phyloP scores from a whole-genome alignment of 805 yeast genomes.

The Saccharomycopsis sp. region DNA sequence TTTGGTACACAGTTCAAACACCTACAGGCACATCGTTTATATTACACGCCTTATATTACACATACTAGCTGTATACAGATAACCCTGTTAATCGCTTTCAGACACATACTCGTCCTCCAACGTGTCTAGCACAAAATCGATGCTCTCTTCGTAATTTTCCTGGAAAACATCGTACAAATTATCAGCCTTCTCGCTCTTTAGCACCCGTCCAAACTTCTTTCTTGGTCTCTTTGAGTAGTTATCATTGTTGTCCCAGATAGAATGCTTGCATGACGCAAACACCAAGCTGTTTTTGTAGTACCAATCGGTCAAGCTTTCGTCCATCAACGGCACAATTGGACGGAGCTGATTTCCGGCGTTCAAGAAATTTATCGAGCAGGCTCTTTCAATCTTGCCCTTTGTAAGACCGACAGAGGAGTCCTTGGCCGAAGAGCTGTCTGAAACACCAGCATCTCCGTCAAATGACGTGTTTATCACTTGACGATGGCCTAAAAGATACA shows the following conservation, averaged over 20 bases:
- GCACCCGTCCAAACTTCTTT: slow-evolving; percentile 84
- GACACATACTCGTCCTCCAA: slow-evolving; percentile 59
- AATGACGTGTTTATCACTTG: slow-evolving; percentile 17
- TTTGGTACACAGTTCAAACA: no score
- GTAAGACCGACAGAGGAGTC: slow-evolving; percentile 3
- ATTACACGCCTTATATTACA: neutral
- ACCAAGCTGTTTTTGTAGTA: slow-evolving; percentile 79
- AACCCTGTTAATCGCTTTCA: slow-evolving; percentile 16
- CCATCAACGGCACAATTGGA: slow-evolving; percentile 79
- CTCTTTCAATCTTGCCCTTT: slow-evolving; percentile 18
- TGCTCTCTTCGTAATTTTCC: slow-evolving; percentile 79
- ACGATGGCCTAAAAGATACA: slow-evolving; percentile 82
- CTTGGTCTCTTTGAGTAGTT: slow-evolving; percentile 65
- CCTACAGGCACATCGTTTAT: neutral
- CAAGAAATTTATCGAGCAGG: slow-evolving; percentile 19
- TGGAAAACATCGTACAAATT: slow-evolving; percentile 71
- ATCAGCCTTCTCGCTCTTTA: slow-evolving; percentile 57
- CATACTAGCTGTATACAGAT: neutral
- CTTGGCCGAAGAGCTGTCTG: neutral
- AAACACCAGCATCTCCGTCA: slow-evolving; percentile 5
- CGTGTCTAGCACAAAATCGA: slow-evolving; percentile 76
- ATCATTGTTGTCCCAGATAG: slow-evolving; percentile 66
- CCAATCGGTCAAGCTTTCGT: slow-evolving; percentile 89
- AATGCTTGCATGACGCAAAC: slow-evolving; percentile 66
- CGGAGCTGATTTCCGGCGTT: slow-evolving; percentile 34